Evolutionary conservation across 139 green algal genomes (phyloP), one percentile per base, ranked within the genome.

Genomic region (Deuterostichococcus epilithicus): DNA sequence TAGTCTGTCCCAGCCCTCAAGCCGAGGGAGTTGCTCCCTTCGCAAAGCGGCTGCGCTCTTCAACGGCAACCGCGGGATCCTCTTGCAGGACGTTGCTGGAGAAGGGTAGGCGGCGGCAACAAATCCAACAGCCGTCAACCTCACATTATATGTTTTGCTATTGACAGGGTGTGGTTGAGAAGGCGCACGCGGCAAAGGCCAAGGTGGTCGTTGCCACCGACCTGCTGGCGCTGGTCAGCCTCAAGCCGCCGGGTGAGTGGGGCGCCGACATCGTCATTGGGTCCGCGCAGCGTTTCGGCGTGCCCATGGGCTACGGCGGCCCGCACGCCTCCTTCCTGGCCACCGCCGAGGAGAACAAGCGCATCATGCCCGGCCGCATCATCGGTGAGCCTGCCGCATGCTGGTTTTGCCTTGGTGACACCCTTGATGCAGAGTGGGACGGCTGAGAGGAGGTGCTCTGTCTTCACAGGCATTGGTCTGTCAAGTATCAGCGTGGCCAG

Each of bases 321-420:
- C 96, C 96, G n/a, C 96, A 99, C 81, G 96, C 96, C 42, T 96
- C 91, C 58, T 99, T 99, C 91, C 88, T 99, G 86, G 92, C 96
- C 25, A 98, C 92, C 80, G 88, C 91, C 33, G 87, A 97, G 10
- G 87, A 95, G 75, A 89, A 93, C 90, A 97, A 98, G 90, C 88
- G 95, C 68, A 81, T 97, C 39, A 93, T 99, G 87, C 94, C 95
- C 25, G 96, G 96, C 28, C 89, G 96, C 76, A 97, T 99, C 85
- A 99, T 99, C 79, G 96, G 79, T 83, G 20, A 45, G 68, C 30
- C 3, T 67, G 59, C 20, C 59, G 25, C 23, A 67, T 32, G 45
- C 45, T 60, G 15, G 45, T 60, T 26, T 60, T 13, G 45, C 45
- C 18, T 60, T 60, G n/a, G n/a, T n/a, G n/a, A n/a, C n/a, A n/a